phyloP scores from a whole-genome alignment of 2,329 filamentous ascomycete genomes.

The Madurella fahalii region DNA sequence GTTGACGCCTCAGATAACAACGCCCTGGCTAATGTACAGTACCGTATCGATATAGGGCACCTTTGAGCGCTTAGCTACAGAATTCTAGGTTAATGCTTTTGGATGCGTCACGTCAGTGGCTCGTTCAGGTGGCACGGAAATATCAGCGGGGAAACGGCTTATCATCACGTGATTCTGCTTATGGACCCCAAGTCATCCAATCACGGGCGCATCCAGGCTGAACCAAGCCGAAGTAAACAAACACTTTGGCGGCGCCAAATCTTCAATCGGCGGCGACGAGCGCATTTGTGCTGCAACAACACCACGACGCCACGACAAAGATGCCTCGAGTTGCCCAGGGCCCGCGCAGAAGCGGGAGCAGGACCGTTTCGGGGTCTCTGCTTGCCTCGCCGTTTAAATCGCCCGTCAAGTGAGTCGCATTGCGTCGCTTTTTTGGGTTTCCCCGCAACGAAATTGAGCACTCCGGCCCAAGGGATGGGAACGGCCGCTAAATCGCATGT shows the following conservation, averaged over 20 bases:
- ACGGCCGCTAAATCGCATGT: neutral
- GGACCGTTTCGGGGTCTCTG: slow-evolving; percentile 45
- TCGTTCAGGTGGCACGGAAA: too few relatives aligned
- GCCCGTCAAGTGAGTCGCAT: slow-evolving; percentile 49
- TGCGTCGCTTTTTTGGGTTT: neutral
- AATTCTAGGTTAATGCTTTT: too few relatives aligned
- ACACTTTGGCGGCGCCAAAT: slow-evolving; percentile 20
- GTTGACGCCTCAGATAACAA: too few relatives aligned
- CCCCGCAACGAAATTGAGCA: neutral
- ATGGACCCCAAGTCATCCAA: slow-evolving; percentile 5
- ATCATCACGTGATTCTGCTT: slow-evolving; percentile 17
- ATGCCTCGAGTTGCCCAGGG: slow-evolving; percentile 59
- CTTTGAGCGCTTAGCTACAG: too few relatives aligned
- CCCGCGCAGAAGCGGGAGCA: slow-evolving; percentile 46
- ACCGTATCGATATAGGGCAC: too few relatives aligned
- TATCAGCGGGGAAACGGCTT: neutral
- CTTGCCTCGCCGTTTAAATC: slow-evolving; percentile 54
- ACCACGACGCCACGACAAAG: slow-evolving; percentile 24
- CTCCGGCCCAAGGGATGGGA: neutral
- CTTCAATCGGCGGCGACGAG: slow-evolving; percentile 11
- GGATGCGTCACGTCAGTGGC: too few relatives aligned
- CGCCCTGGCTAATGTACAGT: too few relatives aligned
- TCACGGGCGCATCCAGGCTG: slow-evolving; percentile 10
- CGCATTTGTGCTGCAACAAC: slow-evolving; percentile 6
- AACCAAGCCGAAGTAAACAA: slow-evolving; percentile 26